Conservation (phyloP, 1,139 yeast species). For the Geotrichum phurueaensis region DNA sequence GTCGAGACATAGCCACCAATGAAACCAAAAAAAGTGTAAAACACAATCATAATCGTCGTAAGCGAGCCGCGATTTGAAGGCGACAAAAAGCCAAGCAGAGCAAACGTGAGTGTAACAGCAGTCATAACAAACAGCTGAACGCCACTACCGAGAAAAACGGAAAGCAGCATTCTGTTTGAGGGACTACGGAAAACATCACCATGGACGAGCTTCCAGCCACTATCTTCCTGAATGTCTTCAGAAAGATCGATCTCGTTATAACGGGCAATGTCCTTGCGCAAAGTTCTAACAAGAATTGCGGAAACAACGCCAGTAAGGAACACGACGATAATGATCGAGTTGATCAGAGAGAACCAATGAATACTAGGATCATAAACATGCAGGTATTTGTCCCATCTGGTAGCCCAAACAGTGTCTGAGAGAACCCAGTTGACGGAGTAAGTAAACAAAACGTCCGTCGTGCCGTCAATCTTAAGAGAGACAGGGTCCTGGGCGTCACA, state of each 20-base stretch:
- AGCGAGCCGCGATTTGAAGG: conserved; percentile 94
- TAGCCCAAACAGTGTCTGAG: conserved; percentile 86
- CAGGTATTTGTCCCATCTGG: conserved; percentile 96
- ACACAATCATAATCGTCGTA: conserved; percentile 79
- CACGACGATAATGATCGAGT: conserved; percentile 74
- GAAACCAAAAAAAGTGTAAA: conserved; percentile 73
- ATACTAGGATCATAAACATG: conserved; percentile 88
- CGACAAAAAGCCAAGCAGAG: conserved; percentile 80
- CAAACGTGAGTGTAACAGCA: conserved; percentile 67
- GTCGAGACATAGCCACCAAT: conserved; percentile 86
- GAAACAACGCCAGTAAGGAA: conserved; percentile 73
- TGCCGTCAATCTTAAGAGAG: conserved; percentile 35
- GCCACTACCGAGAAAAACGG: conserved; percentile 86
- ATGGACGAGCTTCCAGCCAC: conserved; percentile 95
- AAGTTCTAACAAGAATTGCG: conserved; percentile 71
- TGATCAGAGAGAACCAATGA: conserved; percentile 90
- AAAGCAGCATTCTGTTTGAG: conserved; percentile 57
- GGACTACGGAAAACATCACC: conserved; percentile 96
- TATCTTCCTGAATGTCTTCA: conserved; percentile 85
- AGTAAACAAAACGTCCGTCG: conserved; percentile 46
- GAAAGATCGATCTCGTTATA: conserved; percentile 79
- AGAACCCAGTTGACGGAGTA: conserved; percentile 61
- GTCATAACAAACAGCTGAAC: conserved; percentile 76
- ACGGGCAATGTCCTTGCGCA: conserved; percentile 77
- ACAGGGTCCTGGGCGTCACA: conserved; percentile 33